Conservation (phyloP, 2,329 filamentous ascomycete genomes). For the Botrytis tulipae region DNA sequence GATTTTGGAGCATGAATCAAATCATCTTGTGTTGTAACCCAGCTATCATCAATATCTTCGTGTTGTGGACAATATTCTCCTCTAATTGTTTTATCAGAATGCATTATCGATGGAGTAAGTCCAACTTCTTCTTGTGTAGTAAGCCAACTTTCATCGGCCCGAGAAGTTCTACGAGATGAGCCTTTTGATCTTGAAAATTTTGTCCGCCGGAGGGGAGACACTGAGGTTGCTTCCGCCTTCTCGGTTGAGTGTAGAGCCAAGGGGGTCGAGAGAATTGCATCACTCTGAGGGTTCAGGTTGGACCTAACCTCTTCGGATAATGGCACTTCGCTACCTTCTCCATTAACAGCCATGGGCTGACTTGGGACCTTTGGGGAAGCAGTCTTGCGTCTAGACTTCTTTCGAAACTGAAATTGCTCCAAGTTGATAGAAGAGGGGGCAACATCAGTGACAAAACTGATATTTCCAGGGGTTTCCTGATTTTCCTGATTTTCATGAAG, state of each 20-base stretch:
- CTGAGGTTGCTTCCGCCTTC: not conserved
- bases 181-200: not conserved
- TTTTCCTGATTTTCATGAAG: not conserved
- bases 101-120: conserved; percentile 2
- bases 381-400: conserved; percentile 25
- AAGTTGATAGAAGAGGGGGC: conserved; percentile 36
- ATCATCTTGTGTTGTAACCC: conserved; percentile 19
- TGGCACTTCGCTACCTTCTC: not conserved
- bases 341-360: not conserved
- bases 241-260: not conserved
- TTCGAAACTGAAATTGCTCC: conserved; percentile 35
- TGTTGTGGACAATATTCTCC: not conserved
- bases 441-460: conserved; percentile 35
- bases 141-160: conserved; percentile 15
- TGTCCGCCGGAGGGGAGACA: not conserved
- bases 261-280: not conserved
- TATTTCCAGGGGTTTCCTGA: conserved; percentile 19
- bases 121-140: conserved; percentile 17
- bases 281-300: not conserved
- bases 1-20: not conserved
- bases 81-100: not conserved
- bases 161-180: not conserved
- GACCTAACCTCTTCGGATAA: not conserved
- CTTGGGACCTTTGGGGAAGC: not conserved
- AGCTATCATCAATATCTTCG: conserved; percentile 14